Evolutionary conservation across 441 rosid genomes (phyloP), one percentile per base, ranked within the genome.

Genomic region (Gossypium schwendimanii): DNA sequence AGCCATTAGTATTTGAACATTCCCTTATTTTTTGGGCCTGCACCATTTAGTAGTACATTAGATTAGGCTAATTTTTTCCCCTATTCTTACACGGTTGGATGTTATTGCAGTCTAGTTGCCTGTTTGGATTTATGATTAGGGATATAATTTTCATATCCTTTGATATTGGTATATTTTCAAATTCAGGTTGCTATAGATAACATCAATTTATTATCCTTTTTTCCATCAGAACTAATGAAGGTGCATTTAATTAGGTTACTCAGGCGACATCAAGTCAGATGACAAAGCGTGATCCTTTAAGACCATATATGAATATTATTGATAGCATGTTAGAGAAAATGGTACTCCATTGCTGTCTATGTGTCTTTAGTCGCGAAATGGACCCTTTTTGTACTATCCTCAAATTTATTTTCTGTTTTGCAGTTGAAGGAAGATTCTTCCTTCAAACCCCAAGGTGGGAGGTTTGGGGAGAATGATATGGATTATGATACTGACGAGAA

Each of bases 181-280:
- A 33, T 62, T 26, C 49, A 49, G 7, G 66, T 61, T 61, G 69
- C 33, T 49, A 54, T 61, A 55, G 18, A 55, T 70, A 20, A 3
- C 50, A 23, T 63, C 31, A 12, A 15, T 15, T 59, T 23, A 55
- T 44, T 23, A 39, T 71, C 44, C 44, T 49, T 20, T 73, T 41
- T 65, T 28, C 41, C 23, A 41, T 63, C 57, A 18, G 26, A 65
- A 64, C 62, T 73, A 41, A 63, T 58, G 20, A 57, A 12, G 63
- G 28, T 64, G 63, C 39, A 15, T 67, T 76, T 70, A 45, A 59
- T 71, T 73, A 91, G 97, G 91, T 91, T 70, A 89, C 94, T 77
- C 94, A 89, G 77, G 92, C 97, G 67, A 91, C 97, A 71, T 91
- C 97, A 53, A 87, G 83, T 73, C 97, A 91, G 84, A 89, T 91